Percentiles rank a stretch among this genome's conserved stretches.
Conservation (phyloP, 1,139 yeast species). For the Suhomyces choctaworum region DNA sequence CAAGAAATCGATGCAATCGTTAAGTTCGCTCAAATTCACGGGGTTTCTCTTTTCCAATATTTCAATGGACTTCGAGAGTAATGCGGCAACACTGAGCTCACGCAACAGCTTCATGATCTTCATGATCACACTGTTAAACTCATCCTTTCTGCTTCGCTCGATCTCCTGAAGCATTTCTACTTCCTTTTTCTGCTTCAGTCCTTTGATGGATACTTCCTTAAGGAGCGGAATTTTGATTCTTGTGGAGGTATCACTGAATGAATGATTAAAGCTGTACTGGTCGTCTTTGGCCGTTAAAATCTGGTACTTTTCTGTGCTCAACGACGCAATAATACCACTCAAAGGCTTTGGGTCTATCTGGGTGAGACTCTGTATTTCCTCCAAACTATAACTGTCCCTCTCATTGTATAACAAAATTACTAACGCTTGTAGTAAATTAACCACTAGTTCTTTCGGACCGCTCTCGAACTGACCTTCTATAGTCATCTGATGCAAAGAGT, state of each 20-base stretch:
- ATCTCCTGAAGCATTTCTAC: slow-evolving; percentile 4
- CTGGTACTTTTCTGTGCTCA: slow-evolving; percentile 31
- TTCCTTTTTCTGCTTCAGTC: neutral
- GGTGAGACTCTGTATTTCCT: slow-evolving; percentile 24
- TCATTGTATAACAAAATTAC: slow-evolving; percentile 35
- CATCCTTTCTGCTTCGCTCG: slow-evolving; percentile 28
- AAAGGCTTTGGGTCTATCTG: slow-evolving; percentile 31
- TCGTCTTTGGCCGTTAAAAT: slow-evolving; percentile 21
- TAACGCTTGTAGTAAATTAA: slow-evolving; percentile 42
- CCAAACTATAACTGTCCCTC: slow-evolving; percentile 17
- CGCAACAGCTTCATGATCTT: slow-evolving; percentile 35
- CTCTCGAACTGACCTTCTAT: slow-evolving; percentile 29
- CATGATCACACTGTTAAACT: slow-evolving; percentile 31
- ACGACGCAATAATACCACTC: slow-evolving; percentile 29
- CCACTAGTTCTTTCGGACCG: slow-evolving; percentile 36
- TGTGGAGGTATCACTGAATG: slow-evolving; percentile 31
- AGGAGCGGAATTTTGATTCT: slow-evolving; percentile 36
- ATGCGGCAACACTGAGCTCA: slow-evolving; percentile 22
- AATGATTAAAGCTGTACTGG: slow-evolving; percentile 23
- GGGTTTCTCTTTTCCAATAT: slow-evolving; percentile 27
- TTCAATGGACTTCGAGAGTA: slow-evolving; percentile 28
- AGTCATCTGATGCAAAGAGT: slow-evolving; percentile 35
- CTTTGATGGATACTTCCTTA: slow-evolving; percentile 19
- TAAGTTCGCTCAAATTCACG: slow-evolving; percentile 32
- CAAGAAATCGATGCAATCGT: slow-evolving; percentile 34